These are phyloP conservation scores for Epichloe scottii DNA, from an alignment of 2,329 filamentous ascomycete species.

Conservation along the genomic window DNA sequence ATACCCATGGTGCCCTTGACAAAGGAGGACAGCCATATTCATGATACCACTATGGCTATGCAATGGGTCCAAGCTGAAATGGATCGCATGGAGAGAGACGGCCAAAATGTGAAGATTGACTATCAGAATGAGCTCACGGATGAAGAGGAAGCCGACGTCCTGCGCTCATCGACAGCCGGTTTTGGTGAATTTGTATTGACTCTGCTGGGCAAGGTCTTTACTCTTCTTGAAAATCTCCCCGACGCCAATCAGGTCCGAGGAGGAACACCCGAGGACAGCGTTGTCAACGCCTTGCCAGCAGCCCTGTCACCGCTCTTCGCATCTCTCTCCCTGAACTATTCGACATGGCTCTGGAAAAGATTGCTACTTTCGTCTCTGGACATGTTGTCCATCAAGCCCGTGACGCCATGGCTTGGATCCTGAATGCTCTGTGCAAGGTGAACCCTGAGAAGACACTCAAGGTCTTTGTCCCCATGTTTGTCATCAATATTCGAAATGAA, in stretches of 20 bases:
- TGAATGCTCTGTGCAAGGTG: constrained; percentile 91
- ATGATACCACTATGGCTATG: constrained; percentile 67
- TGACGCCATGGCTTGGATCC: constrained; percentile 97
- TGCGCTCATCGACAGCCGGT: constrained; percentile 86
- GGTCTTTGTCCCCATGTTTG: constrained; percentile 78
- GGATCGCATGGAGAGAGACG: constrained; percentile 82
- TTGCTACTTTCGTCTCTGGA: constrained; percentile 79
- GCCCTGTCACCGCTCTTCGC: constrained; percentile 84
- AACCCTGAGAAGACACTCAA: constrained; percentile 88
- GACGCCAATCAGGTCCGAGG: constrained; percentile 80
- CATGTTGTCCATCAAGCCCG: constrained; percentile 95
- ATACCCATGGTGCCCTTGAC: constrained; percentile 76
- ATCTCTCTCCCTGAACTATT: constrained; percentile 88
- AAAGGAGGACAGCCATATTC: constrained; percentile 47
- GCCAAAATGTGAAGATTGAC: constrained; percentile 72
- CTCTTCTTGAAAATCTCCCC: constrained; percentile 84
- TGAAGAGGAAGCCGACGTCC: constrained; percentile 73
- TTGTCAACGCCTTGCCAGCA: constrained; percentile 88
- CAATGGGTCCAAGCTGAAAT: constrained; percentile 92
- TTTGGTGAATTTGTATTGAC: constrained; percentile 88
- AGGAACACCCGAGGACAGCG: constrained; percentile 89
- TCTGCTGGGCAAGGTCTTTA: constrained; percentile 89
- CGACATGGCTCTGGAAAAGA: constrained; percentile 81
- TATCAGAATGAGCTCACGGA: constrained; percentile 74
- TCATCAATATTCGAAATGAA: constrained; percentile 85